Evolutionary conservation across 2,329 filamentous ascomycete genomes (phyloP).

Genomic region (Fusarium phyllophilum): DNA sequence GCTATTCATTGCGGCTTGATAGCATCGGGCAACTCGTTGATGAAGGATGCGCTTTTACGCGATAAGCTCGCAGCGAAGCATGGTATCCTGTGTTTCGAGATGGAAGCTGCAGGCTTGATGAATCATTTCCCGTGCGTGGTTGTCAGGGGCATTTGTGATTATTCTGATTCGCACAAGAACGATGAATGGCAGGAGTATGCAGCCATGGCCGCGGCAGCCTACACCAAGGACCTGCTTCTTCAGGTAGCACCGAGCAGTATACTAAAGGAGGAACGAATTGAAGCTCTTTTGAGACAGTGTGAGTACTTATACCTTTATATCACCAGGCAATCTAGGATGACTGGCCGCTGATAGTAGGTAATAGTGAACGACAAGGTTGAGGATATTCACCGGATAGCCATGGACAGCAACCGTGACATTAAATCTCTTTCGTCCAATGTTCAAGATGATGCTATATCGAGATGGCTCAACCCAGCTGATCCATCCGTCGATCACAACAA

Average conservation of each 20-base stretch:
- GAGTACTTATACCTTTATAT: background rate
- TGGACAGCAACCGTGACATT: rapidly evolving
- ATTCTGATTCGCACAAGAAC: rapidly evolving
- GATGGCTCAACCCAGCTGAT: rapidly evolving
- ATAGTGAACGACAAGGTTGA: rapidly evolving
- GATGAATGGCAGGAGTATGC: rapidly evolving
- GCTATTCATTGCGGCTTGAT: rapidly evolving
- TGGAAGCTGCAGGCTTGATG: rapidly evolving
- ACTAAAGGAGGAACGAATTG: rapidly evolving
- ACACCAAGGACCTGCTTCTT: rapidly evolving
- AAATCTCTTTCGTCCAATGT: rapidly evolving
- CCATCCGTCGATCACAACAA: rapidly evolving
- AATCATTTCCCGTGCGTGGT: background rate
- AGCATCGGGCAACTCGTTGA: rapidly evolving
- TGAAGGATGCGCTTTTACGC: background rate
- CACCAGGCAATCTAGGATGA: background rate
- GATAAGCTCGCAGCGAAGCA: rapidly evolving
- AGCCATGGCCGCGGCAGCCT: rapidly evolving
- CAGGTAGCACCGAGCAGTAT: rapidly evolving
- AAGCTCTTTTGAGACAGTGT: rapidly evolving
- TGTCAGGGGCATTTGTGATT: rapidly evolving
- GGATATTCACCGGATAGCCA: rapidly evolving
- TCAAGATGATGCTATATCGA: rapidly evolving
- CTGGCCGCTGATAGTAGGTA: rapidly evolving
- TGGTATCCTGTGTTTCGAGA: background rate